Evolutionary conservation across 208 protist genomes (phyloP), one percentile per base, ranked within the genome.

Genomic region (Phytomonas serpens): DNA sequence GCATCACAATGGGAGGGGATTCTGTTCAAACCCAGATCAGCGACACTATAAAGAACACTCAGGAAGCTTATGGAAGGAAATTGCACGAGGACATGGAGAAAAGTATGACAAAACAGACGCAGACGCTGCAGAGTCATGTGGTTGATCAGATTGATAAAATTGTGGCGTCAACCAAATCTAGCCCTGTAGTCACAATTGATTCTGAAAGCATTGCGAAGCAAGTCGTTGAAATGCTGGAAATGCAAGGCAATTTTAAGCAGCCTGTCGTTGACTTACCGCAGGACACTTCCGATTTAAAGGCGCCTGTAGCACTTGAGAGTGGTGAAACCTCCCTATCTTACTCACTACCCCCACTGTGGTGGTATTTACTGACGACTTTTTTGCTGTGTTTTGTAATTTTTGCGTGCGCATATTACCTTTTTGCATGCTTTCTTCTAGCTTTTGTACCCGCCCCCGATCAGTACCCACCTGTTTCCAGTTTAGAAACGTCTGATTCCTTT

Each of bases 351-450:
- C 79, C 83, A 10, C 37, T 80, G 42, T 86, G 82, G 79, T 92
- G 87, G 86, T 68, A 90, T 6, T 64, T 82, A 16, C 64, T 64
- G 33, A 80, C 87, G 27, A 74, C 83, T 33, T 30, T 87, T 34
- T 52, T 85, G 38, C 70, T 90, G 14, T 70, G 67, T 40, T 0
- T 72, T 9, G 80, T 76, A 36, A 73, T 96, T 32, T 61, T 91
- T 67, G n/a, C 73, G 27, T 81, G 78, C 33, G 68, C 79, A 27
- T 96, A 96, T 73, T 83, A 88, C 78, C 51, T 93, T 27, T 78
- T 87, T 40, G 90, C 83, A 3, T 86, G 81, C 11, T 79, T 93
- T 37, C 81, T 96, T 13, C 72, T 96, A 0, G 87, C 84, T 0
- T 86, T 93, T 74, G 90, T 96, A 13, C 88, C 88, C 31, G 75